Evolutionary conservation across 768 basidiomycete species (phyloP).

Genomic region (Rhodotorula paludigena): DNA sequence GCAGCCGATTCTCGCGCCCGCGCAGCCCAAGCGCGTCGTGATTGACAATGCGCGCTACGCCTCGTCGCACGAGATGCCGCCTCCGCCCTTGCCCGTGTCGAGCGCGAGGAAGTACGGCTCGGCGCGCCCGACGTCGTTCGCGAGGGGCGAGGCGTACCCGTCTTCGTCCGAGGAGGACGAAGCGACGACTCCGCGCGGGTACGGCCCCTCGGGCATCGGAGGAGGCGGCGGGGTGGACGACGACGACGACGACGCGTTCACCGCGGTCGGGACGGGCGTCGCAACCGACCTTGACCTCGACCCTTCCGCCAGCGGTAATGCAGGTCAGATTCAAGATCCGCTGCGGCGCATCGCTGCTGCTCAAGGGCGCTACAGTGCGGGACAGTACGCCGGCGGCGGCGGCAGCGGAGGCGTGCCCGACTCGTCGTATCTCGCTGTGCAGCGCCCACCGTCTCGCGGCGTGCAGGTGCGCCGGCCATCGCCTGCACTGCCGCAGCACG

Average conservation of each 20-base stretch:
- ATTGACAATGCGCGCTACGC: neutral
- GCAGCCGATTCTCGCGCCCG: neutral
- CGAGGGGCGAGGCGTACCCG: neutral
- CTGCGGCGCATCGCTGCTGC: neutral
- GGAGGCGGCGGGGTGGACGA: neutral
- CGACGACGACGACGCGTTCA: constrained; percentile 28
- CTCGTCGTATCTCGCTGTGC: neutral
- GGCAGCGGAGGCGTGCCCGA: neutral
- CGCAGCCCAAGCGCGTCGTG: neutral
- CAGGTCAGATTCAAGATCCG: no score
- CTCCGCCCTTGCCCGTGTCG: neutral
- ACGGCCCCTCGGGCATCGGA: neutral
- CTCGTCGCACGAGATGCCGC: neutral
- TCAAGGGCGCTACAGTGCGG: no score
- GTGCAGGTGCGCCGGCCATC: neutral
- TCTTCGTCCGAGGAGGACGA: neutral
- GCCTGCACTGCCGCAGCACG: neutral
- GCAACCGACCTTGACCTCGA: constrained; percentile 19
- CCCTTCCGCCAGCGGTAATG: no score
- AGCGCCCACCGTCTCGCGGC: constrained; percentile 4
- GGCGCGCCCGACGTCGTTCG: neutral
- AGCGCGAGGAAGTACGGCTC: neutral
- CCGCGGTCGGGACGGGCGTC: constrained; percentile 25
- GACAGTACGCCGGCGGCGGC: no score
- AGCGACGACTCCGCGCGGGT: neutral